Conservation (phyloP, 2,329 filamentous ascomycete species). For the Ascochyta lentis region DNA sequence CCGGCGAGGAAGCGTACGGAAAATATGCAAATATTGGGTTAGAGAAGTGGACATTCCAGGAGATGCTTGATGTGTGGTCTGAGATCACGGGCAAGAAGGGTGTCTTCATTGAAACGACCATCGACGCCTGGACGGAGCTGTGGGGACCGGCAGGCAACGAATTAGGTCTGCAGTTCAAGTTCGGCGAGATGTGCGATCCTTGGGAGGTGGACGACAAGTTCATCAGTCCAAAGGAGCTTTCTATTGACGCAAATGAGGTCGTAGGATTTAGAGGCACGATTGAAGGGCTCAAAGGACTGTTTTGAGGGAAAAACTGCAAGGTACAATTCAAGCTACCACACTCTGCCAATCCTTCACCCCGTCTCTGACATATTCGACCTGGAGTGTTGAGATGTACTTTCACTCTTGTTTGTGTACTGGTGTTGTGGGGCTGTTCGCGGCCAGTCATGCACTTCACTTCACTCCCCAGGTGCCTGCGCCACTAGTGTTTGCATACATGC, state of each 20-base stretch:
- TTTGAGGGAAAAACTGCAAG: no score
- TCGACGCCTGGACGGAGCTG: constrained; percentile 18
- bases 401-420: no score
- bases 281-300: no score
- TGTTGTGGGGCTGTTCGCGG: no score
- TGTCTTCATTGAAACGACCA: constrained; percentile 25
- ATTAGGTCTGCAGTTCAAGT: constrained; percentile 35
- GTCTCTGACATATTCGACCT: no score
- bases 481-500: neutral
- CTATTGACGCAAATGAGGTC: no score
- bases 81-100: constrained; percentile 38
- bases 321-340: no score
- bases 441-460: neutral
- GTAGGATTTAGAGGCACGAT: no score
- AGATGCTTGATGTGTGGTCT: constrained; percentile 36
- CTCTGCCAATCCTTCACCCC: no score
- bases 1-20: constrained; percentile 24
- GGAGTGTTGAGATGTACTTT: no score
- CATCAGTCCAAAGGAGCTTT: no score
- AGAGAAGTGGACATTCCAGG: constrained; percentile 34
- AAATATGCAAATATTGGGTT: constrained; percentile 37
- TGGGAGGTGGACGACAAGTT: no score
- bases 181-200: constrained; percentile 28
- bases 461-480: neutral
- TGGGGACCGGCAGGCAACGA: constrained; percentile 33